Conservation (phyloP, 1,139 yeast genomes). For the Yamadazyma membranifaciens region DNA sequence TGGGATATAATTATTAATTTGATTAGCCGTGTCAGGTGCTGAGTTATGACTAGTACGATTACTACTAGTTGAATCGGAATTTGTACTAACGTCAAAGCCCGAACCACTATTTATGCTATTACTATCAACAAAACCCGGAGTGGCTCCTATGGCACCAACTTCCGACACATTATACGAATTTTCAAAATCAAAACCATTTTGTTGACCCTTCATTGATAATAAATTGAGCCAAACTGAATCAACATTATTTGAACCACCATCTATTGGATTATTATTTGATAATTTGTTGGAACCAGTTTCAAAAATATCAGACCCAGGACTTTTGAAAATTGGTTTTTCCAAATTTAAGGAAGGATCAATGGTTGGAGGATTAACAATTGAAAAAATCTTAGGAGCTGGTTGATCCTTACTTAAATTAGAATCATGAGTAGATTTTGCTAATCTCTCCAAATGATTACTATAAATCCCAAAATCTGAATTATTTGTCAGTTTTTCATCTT, state of each 20-base stretch:
- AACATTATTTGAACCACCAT: background rate
- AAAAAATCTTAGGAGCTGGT: background rate
- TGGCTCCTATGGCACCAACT: too few species aligned
- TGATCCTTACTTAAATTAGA: background rate
- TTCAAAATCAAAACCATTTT: constrained; percentile 1
- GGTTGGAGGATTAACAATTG: constrained; percentile 3
- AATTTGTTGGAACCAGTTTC: constrained; percentile 4
- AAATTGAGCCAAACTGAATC: constrained; percentile 10
- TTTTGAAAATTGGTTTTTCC: constrained; percentile 3
- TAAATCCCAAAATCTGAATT: too few species aligned
- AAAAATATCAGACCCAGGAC: constrained; percentile 9
- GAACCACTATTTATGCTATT: too few species aligned
- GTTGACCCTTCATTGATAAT: constrained; percentile 6
- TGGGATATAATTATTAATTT: background rate
- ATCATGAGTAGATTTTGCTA: too few species aligned
- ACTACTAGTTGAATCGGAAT: too few species aligned
- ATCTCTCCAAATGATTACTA: too few species aligned
- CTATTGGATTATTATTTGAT: background rate
- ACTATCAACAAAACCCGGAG: too few species aligned
- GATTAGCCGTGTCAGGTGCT: background rate
- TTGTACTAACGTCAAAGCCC: too few species aligned
- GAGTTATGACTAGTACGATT: too few species aligned
- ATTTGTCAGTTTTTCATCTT: background rate
- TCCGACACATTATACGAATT: background rate
- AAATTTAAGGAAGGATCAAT: constrained; percentile 1